A percentile compares a stretch with the other conserved stretches of the same genome.
Conservation (phyloP, 1,284 basidiomycete species). For the Rhodotorula glutinis region DNA sequence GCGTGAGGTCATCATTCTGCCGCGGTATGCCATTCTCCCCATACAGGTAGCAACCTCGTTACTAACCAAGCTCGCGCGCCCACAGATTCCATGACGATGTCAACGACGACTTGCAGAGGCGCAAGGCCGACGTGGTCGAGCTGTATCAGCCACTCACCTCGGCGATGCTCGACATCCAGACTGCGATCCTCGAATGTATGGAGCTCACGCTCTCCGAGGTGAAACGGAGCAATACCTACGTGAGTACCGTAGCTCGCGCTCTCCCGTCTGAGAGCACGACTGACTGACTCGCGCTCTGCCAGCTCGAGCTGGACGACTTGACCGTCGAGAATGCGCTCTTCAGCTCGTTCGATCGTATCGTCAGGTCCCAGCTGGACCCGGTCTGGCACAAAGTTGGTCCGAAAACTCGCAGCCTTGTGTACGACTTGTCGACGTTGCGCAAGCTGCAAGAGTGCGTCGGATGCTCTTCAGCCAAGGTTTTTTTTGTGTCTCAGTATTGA, state of each 20-base stretch:
- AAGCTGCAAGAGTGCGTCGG: conserved; percentile 69
- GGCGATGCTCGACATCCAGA: conserved; percentile 85
- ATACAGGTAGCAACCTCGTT: too few species aligned
- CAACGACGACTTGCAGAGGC: conserved; percentile 71
- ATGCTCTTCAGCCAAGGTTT: too few species aligned
- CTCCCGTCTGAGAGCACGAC: too few species aligned
- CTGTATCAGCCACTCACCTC: conserved; percentile 82
- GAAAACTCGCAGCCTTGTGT: conserved; percentile 85
- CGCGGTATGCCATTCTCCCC: conserved; percentile 58
- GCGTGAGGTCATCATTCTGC: conserved; percentile 83
- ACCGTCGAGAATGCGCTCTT: conserved; percentile 93
- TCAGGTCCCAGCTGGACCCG: conserved; percentile 82
- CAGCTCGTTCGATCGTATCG: conserved; percentile 84
- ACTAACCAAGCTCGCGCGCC: neutral
- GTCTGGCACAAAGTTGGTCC: conserved; percentile 96
- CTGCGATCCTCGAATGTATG: conserved; percentile 92
- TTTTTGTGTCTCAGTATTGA: neutral
- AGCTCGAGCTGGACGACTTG: conserved; percentile 92
- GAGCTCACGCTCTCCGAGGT: conserved; percentile 84
- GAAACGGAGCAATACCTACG: conserved; percentile 79
- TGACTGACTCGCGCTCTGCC: conserved; percentile 9
- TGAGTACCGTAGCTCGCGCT: conserved; percentile 50
- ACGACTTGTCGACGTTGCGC: conserved; percentile 79
- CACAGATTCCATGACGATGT: conserved; percentile 82
- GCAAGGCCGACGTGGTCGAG: conserved; percentile 87